Conservation (phyloP, 169 alveolate species). For the Neospora caninum region DNA sequence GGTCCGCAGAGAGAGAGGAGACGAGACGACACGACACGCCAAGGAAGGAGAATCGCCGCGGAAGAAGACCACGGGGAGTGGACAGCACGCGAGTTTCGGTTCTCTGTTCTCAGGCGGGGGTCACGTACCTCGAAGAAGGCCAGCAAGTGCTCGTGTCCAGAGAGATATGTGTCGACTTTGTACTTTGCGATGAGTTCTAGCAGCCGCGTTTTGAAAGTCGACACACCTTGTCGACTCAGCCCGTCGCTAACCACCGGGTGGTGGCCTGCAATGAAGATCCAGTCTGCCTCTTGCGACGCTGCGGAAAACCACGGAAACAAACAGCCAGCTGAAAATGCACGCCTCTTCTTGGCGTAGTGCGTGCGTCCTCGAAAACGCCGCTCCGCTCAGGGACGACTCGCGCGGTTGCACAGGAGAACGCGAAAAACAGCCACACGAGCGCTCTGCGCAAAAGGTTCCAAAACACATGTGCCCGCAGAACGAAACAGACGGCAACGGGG, state of each 20-base stretch:
- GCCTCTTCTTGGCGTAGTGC: no score
- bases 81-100: neutral
- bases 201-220: conserved; percentile 6
- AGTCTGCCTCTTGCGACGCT: conserved; percentile 63
- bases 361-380: no score
- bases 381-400: no score
- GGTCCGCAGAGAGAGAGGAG: no score
- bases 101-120: neutral
- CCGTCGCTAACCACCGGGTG: conserved; percentile 57
- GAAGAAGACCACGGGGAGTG: no score
- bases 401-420: neutral
- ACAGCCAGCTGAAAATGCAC: no score
- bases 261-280: conserved; percentile 61
- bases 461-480: no score
- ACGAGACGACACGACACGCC: no score
- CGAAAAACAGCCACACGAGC: neutral
- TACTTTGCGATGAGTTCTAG: neutral
- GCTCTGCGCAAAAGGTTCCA: no score
- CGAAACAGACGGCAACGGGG: no score
- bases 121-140: conserved; percentile 42
- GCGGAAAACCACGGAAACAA: neutral
- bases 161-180: conserved; percentile 41
- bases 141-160: conserved; percentile 62
- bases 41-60: no score
- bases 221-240: neutral